Conservation (phyloP, 2,329 filamentous ascomycete genomes). For the Didymella pomorum region DNA sequence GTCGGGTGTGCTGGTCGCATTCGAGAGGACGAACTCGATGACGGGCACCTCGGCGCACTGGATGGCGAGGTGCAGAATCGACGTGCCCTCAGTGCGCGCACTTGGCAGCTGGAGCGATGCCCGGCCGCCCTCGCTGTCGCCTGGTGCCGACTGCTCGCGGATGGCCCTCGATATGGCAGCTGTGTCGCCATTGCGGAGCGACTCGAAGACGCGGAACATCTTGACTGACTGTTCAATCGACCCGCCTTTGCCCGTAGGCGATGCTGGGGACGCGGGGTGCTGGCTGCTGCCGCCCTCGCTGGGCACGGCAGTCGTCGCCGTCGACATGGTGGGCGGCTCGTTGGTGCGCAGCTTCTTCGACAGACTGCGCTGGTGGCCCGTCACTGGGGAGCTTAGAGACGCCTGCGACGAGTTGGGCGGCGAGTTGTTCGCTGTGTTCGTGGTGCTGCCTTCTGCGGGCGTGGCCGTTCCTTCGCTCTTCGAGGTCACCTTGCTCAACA, state of each 20-base stretch:
- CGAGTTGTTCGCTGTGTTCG: constrained; percentile 21
- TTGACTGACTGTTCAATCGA: constrained; percentile 90
- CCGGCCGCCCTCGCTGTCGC: constrained; percentile 63
- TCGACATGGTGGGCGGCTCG: constrained; percentile 44
- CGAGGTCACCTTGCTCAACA: constrained; percentile 47
- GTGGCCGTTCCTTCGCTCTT: constrained; percentile 41
- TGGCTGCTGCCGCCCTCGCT: constrained; percentile 23
- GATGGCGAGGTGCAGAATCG: constrained; percentile 89
- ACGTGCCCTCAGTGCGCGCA: constrained; percentile 75
- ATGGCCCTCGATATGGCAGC: constrained; percentile 88
- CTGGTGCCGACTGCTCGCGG: constrained; percentile 62
- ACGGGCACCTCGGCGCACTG: constrained; percentile 94
- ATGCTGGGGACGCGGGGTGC: constrained; percentile 31
- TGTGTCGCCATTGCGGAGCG: constrained; percentile 88
- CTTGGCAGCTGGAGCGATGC: constrained; percentile 55
- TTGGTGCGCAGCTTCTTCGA: constrained; percentile 41
- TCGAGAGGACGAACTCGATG: constrained; percentile 90
- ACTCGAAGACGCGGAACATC: constrained; percentile 94
- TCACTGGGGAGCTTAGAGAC: constrained; percentile 37
- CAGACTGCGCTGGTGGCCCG: constrained; percentile 38
- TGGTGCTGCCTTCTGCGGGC: constrained; percentile 28
- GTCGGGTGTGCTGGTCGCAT: constrained; percentile 58
- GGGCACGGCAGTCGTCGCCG: constrained; percentile 25
- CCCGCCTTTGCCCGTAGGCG: constrained; percentile 48
- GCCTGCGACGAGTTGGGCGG: constrained; percentile 35